phyloP scores from a whole-genome alignment of 1,284 basidiomycete species.

The Ustilago vetiveriae region DNA sequence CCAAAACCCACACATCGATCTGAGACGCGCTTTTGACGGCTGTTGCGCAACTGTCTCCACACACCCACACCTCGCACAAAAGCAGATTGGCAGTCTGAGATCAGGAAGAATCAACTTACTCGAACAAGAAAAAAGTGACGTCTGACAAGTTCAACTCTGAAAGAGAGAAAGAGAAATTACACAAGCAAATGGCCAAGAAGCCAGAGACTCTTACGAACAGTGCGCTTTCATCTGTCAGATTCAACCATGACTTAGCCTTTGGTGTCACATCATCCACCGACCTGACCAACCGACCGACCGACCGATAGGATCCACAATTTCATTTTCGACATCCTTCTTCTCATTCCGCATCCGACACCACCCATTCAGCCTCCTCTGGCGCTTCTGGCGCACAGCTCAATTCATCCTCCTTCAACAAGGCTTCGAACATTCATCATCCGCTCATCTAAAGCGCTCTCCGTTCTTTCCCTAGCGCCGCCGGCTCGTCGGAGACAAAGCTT shows the following conservation, averaged over 20 bases:
- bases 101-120: neutral
- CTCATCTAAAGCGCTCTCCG: too few relatives aligned
- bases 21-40: conserved; percentile 1
- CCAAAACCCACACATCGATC: neutral
- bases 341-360: neutral
- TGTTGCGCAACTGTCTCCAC: neutral
- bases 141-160: neutral
- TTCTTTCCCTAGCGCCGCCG: too few relatives aligned
- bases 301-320: neutral
- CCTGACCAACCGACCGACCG: too few relatives aligned
- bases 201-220: too few relatives aligned
- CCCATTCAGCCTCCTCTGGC: too few relatives aligned
- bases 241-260: neutral
- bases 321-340: neutral
- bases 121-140: neutral
- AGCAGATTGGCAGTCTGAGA: neutral
- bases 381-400: too few relatives aligned
- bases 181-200: neutral
- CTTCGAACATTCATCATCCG: too few relatives aligned
- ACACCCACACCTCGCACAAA: neutral
- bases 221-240: too few relatives aligned
- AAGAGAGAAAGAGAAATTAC: conserved; percentile 5
- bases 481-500: conserved; percentile 8
- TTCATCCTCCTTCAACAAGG: too few relatives aligned
- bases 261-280: too few relatives aligned